Evolutionary conservation across 495 filamentous ascomycete species (phyloP).

Genomic region (Pyrenopolyporus hunteri): DNA sequence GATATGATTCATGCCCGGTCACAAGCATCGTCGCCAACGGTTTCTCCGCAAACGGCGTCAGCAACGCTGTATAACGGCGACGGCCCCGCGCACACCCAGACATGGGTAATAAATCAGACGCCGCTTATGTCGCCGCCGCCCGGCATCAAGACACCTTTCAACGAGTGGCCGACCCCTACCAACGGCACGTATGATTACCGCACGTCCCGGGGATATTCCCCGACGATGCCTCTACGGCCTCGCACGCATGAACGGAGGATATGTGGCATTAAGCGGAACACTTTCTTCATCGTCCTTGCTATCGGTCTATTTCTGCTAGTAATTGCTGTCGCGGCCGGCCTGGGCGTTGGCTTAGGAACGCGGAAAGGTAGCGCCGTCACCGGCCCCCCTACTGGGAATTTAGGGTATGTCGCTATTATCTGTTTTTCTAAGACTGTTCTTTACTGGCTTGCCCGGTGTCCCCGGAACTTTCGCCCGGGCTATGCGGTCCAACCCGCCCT

Average conservation of each 20-base stretch:
- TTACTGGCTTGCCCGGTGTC: too few species aligned
- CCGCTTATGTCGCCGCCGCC: constrained; percentile 19
- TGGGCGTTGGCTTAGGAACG: constrained; percentile 40
- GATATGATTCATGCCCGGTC: constrained; percentile 19
- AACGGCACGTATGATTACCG: constrained; percentile 20
- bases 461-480: too few species aligned
- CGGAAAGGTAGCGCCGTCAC: not conserved
- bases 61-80: constrained; percentile 1
- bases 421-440: too few species aligned
- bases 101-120: constrained; percentile 26
- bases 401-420: constrained; percentile 15
- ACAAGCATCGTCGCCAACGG: not conserved
- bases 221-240: constrained; percentile 11
- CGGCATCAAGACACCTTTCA: constrained; percentile 11
- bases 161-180: constrained; percentile 11
- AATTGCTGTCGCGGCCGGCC: constrained; percentile 38
- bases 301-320: constrained; percentile 38
- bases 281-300: constrained; percentile 34
- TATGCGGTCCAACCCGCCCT: too few species aligned
- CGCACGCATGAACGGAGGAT: constrained; percentile 1
- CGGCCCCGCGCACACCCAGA: constrained; percentile 24
- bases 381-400: not conserved
- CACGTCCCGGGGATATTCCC: constrained; percentile 14
- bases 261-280: constrained; percentile 30
- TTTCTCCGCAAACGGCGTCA: not conserved